phyloP scores from a whole-genome alignment of 83 land plant genomes.

The Diphasiastrum complanatum region DNA sequence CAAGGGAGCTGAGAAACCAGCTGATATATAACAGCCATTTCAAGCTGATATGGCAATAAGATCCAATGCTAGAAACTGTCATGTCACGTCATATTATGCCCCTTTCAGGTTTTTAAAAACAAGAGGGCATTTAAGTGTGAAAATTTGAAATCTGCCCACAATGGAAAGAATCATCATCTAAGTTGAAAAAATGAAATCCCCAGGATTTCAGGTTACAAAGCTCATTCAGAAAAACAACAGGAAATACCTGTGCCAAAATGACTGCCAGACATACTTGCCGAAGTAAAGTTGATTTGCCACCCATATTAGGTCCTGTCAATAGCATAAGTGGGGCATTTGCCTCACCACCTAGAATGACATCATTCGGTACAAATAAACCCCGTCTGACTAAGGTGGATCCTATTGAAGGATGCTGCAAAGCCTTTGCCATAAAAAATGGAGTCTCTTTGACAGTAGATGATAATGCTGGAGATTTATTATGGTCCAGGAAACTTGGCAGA shows the following conservation, averaged over 20 bases:
- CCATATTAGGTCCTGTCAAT: conserved; percentile 97
- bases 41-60: too few relatives aligned
- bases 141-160: too few relatives aligned
- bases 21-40: too few relatives aligned
- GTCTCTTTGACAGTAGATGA: conserved; percentile 22
- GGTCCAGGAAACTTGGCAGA: conserved; percentile 48
- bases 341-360: conserved; percentile 67
- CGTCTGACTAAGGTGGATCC: conserved; percentile 50
- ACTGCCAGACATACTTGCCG: conserved; percentile 94
- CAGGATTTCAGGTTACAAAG: background rate
- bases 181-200: too few relatives aligned
- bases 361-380: conserved; percentile 78
- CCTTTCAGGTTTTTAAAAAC: too few relatives aligned
- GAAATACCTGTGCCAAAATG: conserved; percentile 78
- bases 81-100: too few relatives aligned
- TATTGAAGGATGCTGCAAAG: conserved; percentile 73
- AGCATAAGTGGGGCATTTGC: conserved; percentile 60
- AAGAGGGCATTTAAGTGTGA: too few relatives aligned
- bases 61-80: too few relatives aligned
- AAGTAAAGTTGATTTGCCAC: conserved; percentile 94
- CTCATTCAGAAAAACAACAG: background rate
- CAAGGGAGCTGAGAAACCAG: too few relatives aligned
- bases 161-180: too few relatives aligned
- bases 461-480: too few relatives aligned
- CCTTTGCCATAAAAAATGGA: conserved; percentile 53